Percentiles rank a stretch among this genome's conserved stretches.
These are phyloP conservation scores for Trichomonascaceae sp. DNA, from an alignment of 1,139 yeast species.

Conservation along the genomic window DNA sequence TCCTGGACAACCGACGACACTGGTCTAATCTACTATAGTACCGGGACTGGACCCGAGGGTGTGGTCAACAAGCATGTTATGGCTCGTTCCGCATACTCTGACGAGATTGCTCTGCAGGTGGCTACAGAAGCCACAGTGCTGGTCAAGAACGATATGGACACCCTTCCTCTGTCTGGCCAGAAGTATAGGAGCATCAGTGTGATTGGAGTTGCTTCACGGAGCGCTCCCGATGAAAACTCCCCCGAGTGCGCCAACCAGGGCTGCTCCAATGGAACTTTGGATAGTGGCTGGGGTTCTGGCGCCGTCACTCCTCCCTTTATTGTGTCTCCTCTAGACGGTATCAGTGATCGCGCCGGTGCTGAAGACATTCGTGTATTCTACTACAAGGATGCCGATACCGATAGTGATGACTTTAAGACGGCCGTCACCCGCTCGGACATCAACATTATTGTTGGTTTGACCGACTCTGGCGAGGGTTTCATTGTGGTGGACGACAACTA, in stretches of 20 bases:
- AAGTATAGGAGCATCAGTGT: conserved; percentile 38
- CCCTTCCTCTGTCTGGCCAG: conserved; percentile 36
- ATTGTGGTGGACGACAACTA: conserved; percentile 40
- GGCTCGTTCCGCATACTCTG: conserved; percentile 37
- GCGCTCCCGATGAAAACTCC: conserved; percentile 13
- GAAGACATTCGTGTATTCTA: conserved; percentile 12
- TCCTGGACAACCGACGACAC: conserved; percentile 47
- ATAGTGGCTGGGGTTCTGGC: conserved; percentile 35
- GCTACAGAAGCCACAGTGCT: conserved; percentile 47
- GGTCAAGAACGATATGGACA: conserved; percentile 37
- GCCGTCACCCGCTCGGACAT: conserved; percentile 39
- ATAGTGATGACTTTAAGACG: conserved; percentile 24
- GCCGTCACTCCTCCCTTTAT: conserved; percentile 41
- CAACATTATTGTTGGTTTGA: conserved; percentile 37
- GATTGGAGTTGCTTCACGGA: conserved; percentile 20
- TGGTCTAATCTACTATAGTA: conserved; percentile 38
- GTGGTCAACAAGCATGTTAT: conserved; percentile 45
- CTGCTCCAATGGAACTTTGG: conserved; percentile 8
- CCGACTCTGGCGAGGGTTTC: conserved; percentile 41
- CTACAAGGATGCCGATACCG: conserved; percentile 18
- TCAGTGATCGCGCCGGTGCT: conserved; percentile 12
- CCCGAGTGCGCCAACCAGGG: conserved; percentile 8
- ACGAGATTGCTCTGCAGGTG: conserved; percentile 37
- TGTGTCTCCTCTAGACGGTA: conserved; percentile 35
- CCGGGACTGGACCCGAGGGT: conserved; percentile 39